Evolutionary conservation across 345 rosid species (phyloP), one percentile per base, ranked within the genome.

Genomic region (Salix purpurea): DNA sequence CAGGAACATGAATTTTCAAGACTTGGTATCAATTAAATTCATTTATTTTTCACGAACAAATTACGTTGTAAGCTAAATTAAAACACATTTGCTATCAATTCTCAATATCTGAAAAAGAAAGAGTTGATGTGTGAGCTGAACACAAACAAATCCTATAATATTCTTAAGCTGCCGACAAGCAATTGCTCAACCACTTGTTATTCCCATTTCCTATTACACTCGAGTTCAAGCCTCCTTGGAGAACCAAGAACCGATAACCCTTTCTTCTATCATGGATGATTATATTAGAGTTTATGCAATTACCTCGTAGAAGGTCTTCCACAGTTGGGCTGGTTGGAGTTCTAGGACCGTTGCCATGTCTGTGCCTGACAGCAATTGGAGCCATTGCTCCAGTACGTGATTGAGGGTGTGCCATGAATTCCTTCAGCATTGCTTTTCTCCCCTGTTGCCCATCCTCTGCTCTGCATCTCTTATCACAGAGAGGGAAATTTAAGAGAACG

Each of bases 301-400:
- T 86, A 90, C 94, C 91, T 78, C 83, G 86, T 15, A 83, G 81
- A 60, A 87, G 84, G 32, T 88, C 90, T 79, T 88, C 81, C 67
- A 80, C 37, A 5, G 84, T 80, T 16, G 94, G 86, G 73, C 78
- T 64, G 71, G 73, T 66, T 1, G 88, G 85, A 67, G 75, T 70
- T 74, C 70, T 75, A 36, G 86, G 80, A 39, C 81, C 72, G 69
- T 78, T 79, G 37, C 84, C 86, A 69, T 71, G 82, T 68, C 79
- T 81, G 23, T 80, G 81, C 44, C 74, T 54, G 77, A 75, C 69
- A 24, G 85, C 85, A 7, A 80, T 76, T 70, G 79, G 89, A 71
- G 80, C 70, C 14, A 65, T 78, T 2, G 79, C 81, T 54, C 82
- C 87, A 69, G 64, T 64, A 79, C 72, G 80, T 69, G 48, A 28